Conservation (phyloP, 2,329 filamentous ascomycete genomes). For the Lasiodiplodia theobromae region DNA sequence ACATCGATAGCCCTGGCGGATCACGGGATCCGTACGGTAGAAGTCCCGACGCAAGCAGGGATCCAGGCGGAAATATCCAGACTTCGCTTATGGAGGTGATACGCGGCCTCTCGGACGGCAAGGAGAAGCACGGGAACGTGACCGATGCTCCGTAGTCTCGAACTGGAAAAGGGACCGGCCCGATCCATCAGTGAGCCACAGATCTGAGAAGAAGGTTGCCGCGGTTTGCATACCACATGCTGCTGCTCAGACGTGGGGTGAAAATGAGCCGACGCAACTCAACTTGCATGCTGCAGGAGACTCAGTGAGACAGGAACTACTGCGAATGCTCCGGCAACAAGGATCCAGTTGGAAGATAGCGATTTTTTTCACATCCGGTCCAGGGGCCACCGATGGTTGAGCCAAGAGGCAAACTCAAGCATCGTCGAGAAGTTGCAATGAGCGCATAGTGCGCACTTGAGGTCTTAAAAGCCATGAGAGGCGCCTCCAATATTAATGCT, state of each 20-base stretch:
- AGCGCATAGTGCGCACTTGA: not conserved
- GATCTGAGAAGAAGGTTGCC: slow-evolving; percentile 1
- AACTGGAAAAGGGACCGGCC: slow-evolving; percentile 25
- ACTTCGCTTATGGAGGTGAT: not conserved
- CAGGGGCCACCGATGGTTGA: not conserved
- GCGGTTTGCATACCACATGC: slow-evolving; percentile 4
- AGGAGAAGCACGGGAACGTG: slow-evolving; percentile 6
- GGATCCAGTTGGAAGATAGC: not conserved
- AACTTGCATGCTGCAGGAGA: slow-evolving; percentile 19
- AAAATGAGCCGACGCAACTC: slow-evolving; percentile 12
- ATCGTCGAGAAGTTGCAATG: not conserved
- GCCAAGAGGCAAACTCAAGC: not conserved
- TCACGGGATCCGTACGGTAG: not conserved
- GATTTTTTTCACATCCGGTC: no score
- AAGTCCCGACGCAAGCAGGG: no score
- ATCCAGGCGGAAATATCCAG: not conserved
- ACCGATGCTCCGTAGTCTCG: slow-evolving; percentile 5
- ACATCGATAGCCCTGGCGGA: not conserved
- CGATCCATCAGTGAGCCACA: slow-evolving; percentile 21
- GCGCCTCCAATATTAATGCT: slow-evolving; percentile 18
- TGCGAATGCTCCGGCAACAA: not conserved
- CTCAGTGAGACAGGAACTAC: slow-evolving; percentile 2
- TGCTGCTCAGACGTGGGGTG: not conserved
- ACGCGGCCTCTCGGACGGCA: not conserved
- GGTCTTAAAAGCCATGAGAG: not conserved